Percentiles rank a stretch among this genome's conserved stretches.
These are phyloP conservation scores for Dalechampia spathulata DNA, from an alignment of 441 rosid species.

Conservation along the genomic window DNA sequence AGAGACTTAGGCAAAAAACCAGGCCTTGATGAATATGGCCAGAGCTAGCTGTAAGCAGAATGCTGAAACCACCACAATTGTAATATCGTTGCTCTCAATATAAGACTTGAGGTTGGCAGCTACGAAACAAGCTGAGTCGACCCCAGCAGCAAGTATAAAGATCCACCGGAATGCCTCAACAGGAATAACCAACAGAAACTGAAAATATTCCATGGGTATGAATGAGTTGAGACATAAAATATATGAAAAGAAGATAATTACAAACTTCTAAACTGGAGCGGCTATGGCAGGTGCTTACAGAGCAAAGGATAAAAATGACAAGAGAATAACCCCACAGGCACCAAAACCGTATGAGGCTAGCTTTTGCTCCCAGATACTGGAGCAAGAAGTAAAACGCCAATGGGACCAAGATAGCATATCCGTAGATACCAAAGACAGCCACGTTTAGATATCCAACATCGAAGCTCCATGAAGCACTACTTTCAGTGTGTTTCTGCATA, in stretches of 20 bases:
- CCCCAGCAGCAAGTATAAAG: slow-evolving; percentile 62
- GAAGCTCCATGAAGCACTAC: slow-evolving; percentile 62
- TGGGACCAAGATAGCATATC: slow-evolving; percentile 72
- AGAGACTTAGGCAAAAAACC: slow-evolving; percentile 70
- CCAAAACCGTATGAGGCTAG: slow-evolving; percentile 78
- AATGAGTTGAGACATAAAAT: slow-evolving; percentile 11
- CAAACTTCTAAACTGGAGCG: not conserved
- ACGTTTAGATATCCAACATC: slow-evolving; percentile 77
- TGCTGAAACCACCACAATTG: slow-evolving; percentile 50
- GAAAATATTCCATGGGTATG: slow-evolving; percentile 19
- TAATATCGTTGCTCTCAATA: slow-evolving; percentile 39
- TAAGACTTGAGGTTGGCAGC: slow-evolving; percentile 57
- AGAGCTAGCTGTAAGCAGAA: slow-evolving; percentile 73
- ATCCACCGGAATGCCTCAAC: slow-evolving; percentile 77
- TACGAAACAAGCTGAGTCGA: slow-evolving; percentile 66
- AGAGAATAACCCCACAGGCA: slow-evolving; percentile 99
- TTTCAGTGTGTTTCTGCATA: slow-evolving; percentile 45
- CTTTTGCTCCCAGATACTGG: slow-evolving; percentile 65
- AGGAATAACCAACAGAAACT: slow-evolving; percentile 80
- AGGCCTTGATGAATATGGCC: slow-evolving; percentile 82
- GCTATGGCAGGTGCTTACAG: slow-evolving; percentile 44
- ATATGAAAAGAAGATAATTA: not conserved
- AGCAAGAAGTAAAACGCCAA: slow-evolving; percentile 79
- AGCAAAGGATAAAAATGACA: slow-evolving; percentile 48
- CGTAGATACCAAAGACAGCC: slow-evolving; percentile 59